Evolutionary conservation across 441 rosid genomes (phyloP), one percentile per base, ranked within the genome.

Genomic region (Erysimum cheiri): DNA sequence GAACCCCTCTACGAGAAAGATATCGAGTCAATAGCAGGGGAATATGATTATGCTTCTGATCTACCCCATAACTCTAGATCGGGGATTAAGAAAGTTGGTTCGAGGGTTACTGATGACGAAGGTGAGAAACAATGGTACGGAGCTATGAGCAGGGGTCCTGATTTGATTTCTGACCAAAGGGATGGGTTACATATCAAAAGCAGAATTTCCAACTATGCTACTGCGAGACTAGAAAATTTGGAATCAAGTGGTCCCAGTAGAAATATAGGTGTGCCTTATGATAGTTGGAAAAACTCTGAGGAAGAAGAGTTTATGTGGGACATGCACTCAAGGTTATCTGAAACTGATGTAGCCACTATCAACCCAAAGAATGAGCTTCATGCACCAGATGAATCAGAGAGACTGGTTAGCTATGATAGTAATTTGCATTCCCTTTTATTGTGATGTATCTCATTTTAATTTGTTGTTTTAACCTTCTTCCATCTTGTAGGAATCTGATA

Each of bases 301-400:
- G 98, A 95, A 80, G 99, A 88, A 72, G 91, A 95, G 78, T 95
- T 87, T 75, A 82, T 86, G 87, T 95, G 99, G 99, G 98, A 95
- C 13, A 84, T 88, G 85, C 94, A 89, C 67, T 83, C 96, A 60
- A 84, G 92, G 77, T 69, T 83, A 68, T 78, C 89, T 3, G 92
- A 88, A 72, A 87, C 83, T 12, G 89, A 83, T 72, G 80, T 78
- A 55, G 72, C 78, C 67, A 79, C 59, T 72, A 69, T 80, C 62
- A 81, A 75, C 75, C 69, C 85, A 13, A 83, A 83, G 74, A 88
- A 83, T 70, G 96, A 87, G 68, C 63, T 4, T 36, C 84, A 87
- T 85, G 69, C 75, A 63, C 78, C 81, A 63, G 89, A 85, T 81
- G 89, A 80, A 75, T 56, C 86, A 35, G 90, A 90, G 74, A 85